Evolutionary conservation across 768 basidiomycete species (phyloP).

Genomic region (Leccinum longicurvipes): DNA sequence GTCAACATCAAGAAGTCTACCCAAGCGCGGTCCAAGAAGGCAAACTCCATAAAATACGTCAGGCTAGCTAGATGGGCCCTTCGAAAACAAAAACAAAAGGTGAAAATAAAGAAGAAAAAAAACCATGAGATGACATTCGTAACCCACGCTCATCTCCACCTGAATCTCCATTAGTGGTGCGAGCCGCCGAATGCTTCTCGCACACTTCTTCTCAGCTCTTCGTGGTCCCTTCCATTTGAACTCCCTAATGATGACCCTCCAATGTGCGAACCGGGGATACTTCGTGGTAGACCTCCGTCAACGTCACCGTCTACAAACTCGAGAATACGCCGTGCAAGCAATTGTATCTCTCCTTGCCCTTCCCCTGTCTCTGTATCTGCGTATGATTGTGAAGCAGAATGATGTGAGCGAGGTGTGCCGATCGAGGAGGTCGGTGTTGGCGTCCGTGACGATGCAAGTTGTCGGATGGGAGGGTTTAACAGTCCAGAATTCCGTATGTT

Average conservation of each 20-base stretch:
- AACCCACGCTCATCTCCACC: not conserved
- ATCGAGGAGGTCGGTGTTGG: constrained; percentile 69
- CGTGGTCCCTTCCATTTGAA: constrained; percentile 60
- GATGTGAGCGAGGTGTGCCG: constrained; percentile 71
- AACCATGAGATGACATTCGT: not conserved
- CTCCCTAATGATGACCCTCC: constrained; percentile 68
- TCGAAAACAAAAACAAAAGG: not conserved
- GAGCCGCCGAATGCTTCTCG: constrained; percentile 75
- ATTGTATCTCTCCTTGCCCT: constrained; percentile 88
- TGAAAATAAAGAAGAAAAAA: not conserved
- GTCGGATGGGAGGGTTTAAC: constrained; percentile 82
- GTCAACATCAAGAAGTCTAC: not conserved
- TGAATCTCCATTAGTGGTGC: constrained; percentile 36
- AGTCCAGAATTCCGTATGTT: constrained; percentile 84
- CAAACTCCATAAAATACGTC: constrained; percentile 12
- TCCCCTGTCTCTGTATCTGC: constrained; percentile 83
- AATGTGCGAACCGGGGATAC: constrained; percentile 61
- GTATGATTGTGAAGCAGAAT: constrained; percentile 66
- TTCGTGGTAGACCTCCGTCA: constrained; percentile 57
- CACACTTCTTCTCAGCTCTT: constrained; percentile 78
- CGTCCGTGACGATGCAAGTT: constrained; percentile 69
- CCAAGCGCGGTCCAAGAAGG: not conserved
- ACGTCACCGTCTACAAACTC: constrained; percentile 80
- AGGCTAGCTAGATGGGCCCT: not conserved
- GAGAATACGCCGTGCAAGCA: constrained; percentile 78